Evolutionary conservation across 192 early-diverging fungal genomes (phyloP), one percentile per base, ranked within the genome.

Genomic region (Obelidium mucronatum): DNA sequence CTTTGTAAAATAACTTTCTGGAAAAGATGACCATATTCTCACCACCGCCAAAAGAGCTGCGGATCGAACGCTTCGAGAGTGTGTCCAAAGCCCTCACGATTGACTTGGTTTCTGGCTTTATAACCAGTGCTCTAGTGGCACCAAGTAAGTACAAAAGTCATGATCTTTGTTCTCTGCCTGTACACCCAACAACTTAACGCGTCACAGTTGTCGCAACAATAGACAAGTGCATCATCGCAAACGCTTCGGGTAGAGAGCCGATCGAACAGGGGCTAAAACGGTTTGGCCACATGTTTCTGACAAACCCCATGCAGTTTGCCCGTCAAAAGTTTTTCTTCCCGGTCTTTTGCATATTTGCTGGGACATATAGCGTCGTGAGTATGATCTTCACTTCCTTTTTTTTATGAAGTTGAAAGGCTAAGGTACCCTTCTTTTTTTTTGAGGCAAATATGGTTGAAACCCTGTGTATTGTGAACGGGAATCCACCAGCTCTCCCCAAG

Each of bases 221-320:
- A 42, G 84, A 86, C 78, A 81, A 80, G 19, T 42, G 82, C 44
- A 86, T 86, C 48, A 84, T 86, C 56, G 48, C 71, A 28, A 84
- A 82, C 61, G 82, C 80, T 17, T 76, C 73, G 13, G 82, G 82
- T 24, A 67, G 59, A 30, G 33, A 80, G 51, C 66, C 71, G 48
- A 61, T 86, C 31, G 2, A 36, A 35, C 40, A 58, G 44, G 77
- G 67, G 24, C 31, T 86, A 11, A 22, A 34, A 4, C 19, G 61
- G 3, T 77, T 77, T 2, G 1, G 73, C 24, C 36, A 42, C 39
- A 51, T n/a, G 64, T 73, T 86, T 28, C 1, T 86, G 30, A 73
- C 75, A 15, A 36, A 61, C 24, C 84, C 84, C 4, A 1, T 68
- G 24, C 28, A 40, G 28, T 79, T 82, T 44, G 19, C 78, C 17